Conservation (phyloP, 2,329 filamentous ascomycete species). For the Bipolaris zeicola region DNA sequence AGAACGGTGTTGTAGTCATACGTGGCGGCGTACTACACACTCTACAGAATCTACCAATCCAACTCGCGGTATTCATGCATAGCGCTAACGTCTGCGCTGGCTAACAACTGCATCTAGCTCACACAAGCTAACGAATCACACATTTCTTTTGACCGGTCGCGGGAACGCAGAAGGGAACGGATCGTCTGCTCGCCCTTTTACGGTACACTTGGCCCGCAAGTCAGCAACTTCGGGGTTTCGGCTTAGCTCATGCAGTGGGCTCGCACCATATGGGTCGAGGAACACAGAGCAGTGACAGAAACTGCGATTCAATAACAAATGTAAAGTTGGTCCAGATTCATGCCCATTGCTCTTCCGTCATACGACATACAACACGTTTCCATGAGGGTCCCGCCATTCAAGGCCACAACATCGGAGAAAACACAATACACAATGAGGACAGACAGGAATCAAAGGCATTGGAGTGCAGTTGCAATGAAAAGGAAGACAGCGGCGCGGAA, state of each 20-base stretch:
- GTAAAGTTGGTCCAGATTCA: no score
- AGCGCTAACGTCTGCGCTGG: slow-evolving; percentile 8
- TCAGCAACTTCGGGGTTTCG: neutral
- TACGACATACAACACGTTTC: neutral
- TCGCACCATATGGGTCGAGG: neutral
- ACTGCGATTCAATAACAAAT: no score
- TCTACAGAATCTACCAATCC: neutral
- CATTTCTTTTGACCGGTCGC: neutral
- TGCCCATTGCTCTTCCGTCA: no score
- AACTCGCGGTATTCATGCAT: neutral
- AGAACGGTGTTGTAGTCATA: neutral
- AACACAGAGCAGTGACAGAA: neutral
- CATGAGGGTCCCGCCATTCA: neutral
- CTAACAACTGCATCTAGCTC: slow-evolving; percentile 4
- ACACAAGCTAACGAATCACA: slow-evolving; percentile 1
- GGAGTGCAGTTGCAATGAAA: neutral
- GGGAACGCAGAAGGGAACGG: neutral
- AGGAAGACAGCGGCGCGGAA: neutral
- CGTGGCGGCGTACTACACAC: neutral
- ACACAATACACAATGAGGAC: neutral
- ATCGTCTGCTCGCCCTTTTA: neutral
- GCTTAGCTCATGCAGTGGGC: neutral
- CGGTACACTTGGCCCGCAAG: neutral
- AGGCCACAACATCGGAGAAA: neutral
- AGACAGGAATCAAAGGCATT: neutral